Base-by-base conservation (phyloP, 2,329 filamentous ascomycete species). In the Paraconiothyrium sp. region DNA sequence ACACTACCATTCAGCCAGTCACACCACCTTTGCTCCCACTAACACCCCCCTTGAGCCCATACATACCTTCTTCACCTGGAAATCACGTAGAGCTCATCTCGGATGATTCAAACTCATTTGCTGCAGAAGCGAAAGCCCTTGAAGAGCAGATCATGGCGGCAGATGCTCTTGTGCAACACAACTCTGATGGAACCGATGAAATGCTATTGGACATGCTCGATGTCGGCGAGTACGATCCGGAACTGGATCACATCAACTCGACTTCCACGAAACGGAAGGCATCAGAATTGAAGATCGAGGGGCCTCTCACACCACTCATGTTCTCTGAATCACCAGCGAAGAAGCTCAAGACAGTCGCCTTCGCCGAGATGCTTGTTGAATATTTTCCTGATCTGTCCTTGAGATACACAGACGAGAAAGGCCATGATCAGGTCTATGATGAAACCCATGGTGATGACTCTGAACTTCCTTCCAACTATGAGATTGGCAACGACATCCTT, bases 21-120 rank as follows among this genome's bases (percentile, higher is more conserved):
- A 81, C 82, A 2, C 84, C 84, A n/a, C 82, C 82, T 4, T 66
- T 86, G 9, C 73, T 85, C 20, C 81, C 83, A 20, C 58, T 79
- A 3, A 81, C 81, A 32, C 82, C 82, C 30, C 68, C 76, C 7
- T 56, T 72, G 32, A 75, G 68, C 47, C 80, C 79, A 4, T 78
- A 78, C 41, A 61, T 79, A 44, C 79, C 80, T 4, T 80, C 78
- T 5, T 81, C 80, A 5, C 76, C 79, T 4, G 72, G 65, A 8
- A 75, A 75, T 54, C 67, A 69, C 41, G 60, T 84, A 10, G 70
- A 78, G n/a, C 59, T 80, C 14, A 62, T 78, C 1, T 77, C 80
- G 8, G 76, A 80, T 5, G 70, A 69, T 13, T 75, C 71, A 11
- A 72, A 79, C 43, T 78, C 78, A 8, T 65, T 71, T 5, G 60